Evolutionary conservation across 2,329 filamentous ascomycete genomes (phyloP).

Genomic region (Fusarium transvaalense): DNA sequence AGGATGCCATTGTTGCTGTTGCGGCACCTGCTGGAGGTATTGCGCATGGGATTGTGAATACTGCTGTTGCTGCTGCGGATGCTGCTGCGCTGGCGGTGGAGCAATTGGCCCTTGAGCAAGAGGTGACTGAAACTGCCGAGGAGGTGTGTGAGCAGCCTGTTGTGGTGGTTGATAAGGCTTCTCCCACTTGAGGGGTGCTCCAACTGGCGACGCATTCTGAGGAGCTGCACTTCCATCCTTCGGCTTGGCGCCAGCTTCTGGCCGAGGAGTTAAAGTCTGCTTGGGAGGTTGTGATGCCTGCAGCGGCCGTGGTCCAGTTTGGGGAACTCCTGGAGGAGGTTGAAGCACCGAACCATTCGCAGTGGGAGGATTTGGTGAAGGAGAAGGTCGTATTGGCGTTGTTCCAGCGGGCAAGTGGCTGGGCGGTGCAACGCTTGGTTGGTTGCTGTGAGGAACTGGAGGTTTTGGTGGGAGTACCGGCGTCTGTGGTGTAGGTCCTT

Average conservation of each 20-base stretch:
- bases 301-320: conserved; percentile 50
- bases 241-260: conserved; percentile 50
- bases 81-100: conserved; percentile 40
- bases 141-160: conserved; percentile 41
- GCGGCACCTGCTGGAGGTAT: conserved; percentile 28
- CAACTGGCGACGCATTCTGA: conserved; percentile 43
- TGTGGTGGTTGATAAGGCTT: conserved; percentile 57
- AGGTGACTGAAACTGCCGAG: conserved; percentile 46
- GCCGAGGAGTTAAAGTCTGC: conserved; percentile 52
- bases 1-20: conserved; percentile 44
- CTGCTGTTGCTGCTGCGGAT: conserved; percentile 35
- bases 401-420: conserved; percentile 48
- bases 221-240: conserved; percentile 46
- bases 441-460: conserved; percentile 37
- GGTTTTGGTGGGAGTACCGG: conserved; percentile 55
- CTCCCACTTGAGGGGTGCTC: conserved; percentile 56
- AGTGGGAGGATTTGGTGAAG: conserved; percentile 50
- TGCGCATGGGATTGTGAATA: conserved; percentile 31
- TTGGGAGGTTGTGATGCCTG: conserved; percentile 52
- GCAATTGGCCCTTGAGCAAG: conserved; percentile 41
- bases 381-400: conserved; percentile 48
- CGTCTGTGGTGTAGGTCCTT: conserved; percentile 50
- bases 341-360: conserved; percentile 54
- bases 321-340: conserved; percentile 52
- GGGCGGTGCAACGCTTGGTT: conserved; percentile 48